A percentile compares a stretch with the other conserved stretches of the same genome.
Conservation (phyloP, 495 filamentous ascomycete genomes). For the Tuber borchii region DNA sequence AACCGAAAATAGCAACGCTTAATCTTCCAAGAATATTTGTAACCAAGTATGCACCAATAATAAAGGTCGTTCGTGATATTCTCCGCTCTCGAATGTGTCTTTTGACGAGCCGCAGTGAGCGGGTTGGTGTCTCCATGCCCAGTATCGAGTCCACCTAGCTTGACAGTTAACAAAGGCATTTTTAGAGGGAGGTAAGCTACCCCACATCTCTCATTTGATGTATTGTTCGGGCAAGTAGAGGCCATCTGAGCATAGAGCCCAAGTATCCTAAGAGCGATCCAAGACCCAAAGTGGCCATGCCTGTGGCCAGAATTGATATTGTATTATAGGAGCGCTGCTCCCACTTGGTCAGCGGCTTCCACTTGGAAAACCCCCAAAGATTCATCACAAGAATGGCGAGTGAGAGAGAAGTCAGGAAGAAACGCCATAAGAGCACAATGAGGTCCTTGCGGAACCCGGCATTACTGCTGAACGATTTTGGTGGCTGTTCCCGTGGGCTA, state of each 20-base stretch:
- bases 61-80: background rate
- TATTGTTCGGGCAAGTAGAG: background rate
- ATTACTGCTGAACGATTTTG: background rate
- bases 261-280: background rate
- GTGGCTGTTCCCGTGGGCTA: too few relatives aligned
- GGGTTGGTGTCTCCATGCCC: too few relatives aligned
- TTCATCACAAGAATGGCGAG: background rate
- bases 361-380: background rate
- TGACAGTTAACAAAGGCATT: too few relatives aligned
- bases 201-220: background rate
- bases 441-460: background rate
- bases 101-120: too few relatives aligned
- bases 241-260: background rate
- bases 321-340: background rate
- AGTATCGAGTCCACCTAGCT: too few relatives aligned
- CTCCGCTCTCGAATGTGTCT: background rate
- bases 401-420: background rate
- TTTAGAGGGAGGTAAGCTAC: background rate
- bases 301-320: background rate
- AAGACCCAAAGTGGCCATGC: background rate
- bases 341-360: background rate
- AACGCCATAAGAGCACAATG: background rate
- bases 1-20: background rate
- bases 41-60: background rate
- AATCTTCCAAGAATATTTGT: background rate